These are phyloP conservation scores for Raphanus raphanistrum DNA, from an alignment of 345 rosid species.

Conservation along the genomic window DNA sequence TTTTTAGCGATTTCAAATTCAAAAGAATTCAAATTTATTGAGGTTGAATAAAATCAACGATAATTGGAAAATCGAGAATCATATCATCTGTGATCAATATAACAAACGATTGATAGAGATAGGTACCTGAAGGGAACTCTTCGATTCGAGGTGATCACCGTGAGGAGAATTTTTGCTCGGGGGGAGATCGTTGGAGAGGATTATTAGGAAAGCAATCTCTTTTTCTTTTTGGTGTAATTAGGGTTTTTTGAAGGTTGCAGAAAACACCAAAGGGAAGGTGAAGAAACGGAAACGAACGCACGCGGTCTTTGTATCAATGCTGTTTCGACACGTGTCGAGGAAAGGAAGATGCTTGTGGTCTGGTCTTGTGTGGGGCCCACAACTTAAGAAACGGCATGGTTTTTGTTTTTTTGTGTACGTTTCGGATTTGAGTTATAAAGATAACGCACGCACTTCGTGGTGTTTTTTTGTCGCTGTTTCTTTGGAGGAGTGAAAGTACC, in stretches of 20 bases:
- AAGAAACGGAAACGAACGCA: background rate
- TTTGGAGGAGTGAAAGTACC: too few relatives aligned
- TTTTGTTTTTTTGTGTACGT: background rate
- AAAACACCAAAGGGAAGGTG: background rate
- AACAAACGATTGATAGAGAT: background rate
- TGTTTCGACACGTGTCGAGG: slow-evolving; percentile 16
- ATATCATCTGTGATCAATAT: background rate
- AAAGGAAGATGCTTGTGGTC: background rate
- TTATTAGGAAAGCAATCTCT: background rate
- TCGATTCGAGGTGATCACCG: slow-evolving; percentile 7
- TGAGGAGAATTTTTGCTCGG: background rate
- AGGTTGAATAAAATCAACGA: background rate
- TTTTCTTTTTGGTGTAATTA: background rate
- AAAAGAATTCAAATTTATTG: background rate
- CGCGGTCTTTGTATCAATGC: slow-evolving; percentile 7
- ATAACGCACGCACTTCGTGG: too few relatives aligned
- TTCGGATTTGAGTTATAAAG: too few relatives aligned
- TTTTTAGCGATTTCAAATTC: background rate
- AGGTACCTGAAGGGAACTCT: background rate
- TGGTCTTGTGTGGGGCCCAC: background rate
- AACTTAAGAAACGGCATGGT: slow-evolving; percentile 13
- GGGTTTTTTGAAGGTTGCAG: slow-evolving; percentile 25
- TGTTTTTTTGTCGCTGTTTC: too few relatives aligned
- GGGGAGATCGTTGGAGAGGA: slow-evolving; percentile 19
- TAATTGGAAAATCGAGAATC: background rate